Percentiles rank a stretch among this genome's conserved stretches.
phyloP scores from a whole-genome alignment of 352 stramenopile genomes.

The Pythium sukuiense region DNA sequence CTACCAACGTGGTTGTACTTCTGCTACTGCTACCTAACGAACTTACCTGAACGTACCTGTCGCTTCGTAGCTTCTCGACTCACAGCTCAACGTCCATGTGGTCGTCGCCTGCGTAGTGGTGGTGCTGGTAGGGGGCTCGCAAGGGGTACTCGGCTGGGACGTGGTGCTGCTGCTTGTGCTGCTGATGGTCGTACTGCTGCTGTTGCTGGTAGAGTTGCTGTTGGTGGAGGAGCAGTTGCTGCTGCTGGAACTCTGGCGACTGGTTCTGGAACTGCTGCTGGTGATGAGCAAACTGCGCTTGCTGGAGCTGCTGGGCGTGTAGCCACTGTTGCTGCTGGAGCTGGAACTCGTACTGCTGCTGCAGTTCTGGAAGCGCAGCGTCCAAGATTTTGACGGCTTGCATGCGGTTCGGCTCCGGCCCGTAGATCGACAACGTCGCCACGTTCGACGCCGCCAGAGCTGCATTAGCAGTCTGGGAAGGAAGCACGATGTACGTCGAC shows the following conservation, averaged over 20 bases:
- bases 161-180: conserved; percentile 15
- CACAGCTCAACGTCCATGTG: conserved; percentile 25
- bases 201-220: conserved; percentile 5
- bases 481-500: conserved; percentile 74
- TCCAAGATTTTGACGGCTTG: conserved; percentile 62
- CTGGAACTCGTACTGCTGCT: conserved; percentile 47
- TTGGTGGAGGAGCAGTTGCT: conserved; percentile 16
- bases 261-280: conserved; percentile 21
- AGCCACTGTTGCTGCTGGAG: conserved; percentile 44
- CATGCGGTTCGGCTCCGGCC: conserved; percentile 48
- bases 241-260: conserved; percentile 7
- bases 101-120: conserved; percentile 13
- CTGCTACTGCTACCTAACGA: too few species aligned
- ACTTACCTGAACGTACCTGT: conserved; percentile 18
- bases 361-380: conserved; percentile 59
- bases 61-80: not conserved
- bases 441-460: conserved; percentile 24
- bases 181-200: not conserved
- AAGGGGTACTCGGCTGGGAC: conserved; percentile 6
- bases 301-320: conserved; percentile 31
- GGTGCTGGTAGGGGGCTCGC: conserved; percentile 11
- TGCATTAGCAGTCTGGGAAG: conserved; percentile 22
- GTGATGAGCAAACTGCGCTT: conserved; percentile 29
- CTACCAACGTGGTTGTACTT: too few species aligned
- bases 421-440: conserved; percentile 73